Evolutionary conservation across 1,139 yeast genomes (phyloP).

Genomic region (Magnusiomyces clavatus): DNA sequence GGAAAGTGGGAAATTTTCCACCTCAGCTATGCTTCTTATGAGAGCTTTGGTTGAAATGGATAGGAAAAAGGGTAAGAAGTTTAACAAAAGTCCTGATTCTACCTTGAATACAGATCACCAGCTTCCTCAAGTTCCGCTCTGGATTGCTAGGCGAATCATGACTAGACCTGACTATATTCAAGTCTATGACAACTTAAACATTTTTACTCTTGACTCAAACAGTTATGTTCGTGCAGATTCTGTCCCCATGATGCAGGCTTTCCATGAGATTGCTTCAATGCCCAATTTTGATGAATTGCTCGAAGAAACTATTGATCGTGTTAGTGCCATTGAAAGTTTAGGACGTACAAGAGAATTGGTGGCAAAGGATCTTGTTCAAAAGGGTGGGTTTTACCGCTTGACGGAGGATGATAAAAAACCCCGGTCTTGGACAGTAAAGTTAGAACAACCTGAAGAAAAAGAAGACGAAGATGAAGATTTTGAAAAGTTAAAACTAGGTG

Average conservation of each 20-base stretch:
- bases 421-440: not conserved
- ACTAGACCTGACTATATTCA: slow-evolving; percentile 78
- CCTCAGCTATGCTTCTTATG: slow-evolving; percentile 71
- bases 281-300: slow-evolving; percentile 67
- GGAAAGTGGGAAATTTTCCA: slow-evolving; percentile 74
- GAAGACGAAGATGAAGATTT: slow-evolving; percentile 14
- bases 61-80: slow-evolving; percentile 22
- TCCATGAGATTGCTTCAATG: slow-evolving; percentile 65
- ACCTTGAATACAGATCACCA: slow-evolving; percentile 38
- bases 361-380: slow-evolving; percentile 58
- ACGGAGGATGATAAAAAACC: not conserved
- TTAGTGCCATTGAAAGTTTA: slow-evolving; percentile 66
- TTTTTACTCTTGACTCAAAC: slow-evolving; percentile 65
- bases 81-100: slow-evolving; percentile 19
- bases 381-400: slow-evolving; percentile 2
- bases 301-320: slow-evolving; percentile 62
- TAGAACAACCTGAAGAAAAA: slow-evolving; percentile 13
- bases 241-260: slow-evolving; percentile 86
- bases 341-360: slow-evolving; percentile 79
- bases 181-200: slow-evolving; percentile 62
- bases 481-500: slow-evolving; percentile 8
- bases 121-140: slow-evolving; percentile 67
- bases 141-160: slow-evolving; percentile 83
- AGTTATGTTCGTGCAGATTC: slow-evolving; percentile 75
- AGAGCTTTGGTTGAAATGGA: slow-evolving; percentile 68